Percentiles rank a stretch among this genome's conserved stretches.
phyloP scores from a whole-genome alignment of 495 filamentous ascomycete genomes.

The Hypomontagnella submonticulosa region DNA sequence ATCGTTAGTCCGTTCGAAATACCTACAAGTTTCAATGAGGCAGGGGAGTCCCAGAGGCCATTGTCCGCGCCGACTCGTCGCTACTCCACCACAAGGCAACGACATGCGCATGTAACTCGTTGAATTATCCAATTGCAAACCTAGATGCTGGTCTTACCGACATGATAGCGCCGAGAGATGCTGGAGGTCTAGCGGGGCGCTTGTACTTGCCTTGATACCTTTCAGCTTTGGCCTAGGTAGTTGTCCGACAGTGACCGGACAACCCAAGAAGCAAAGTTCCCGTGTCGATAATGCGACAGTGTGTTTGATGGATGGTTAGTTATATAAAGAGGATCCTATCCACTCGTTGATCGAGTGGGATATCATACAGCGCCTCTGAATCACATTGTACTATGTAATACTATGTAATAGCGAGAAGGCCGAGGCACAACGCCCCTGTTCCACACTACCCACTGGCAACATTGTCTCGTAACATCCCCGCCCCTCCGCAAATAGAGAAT shows the following conservation, averaged over 20 bases:
- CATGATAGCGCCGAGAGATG: slow-evolving; percentile 15
- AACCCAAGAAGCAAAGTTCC: slow-evolving; percentile 17
- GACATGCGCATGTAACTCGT: slow-evolving; percentile 32
- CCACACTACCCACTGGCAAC: slow-evolving; percentile 24
- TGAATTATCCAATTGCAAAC: slow-evolving; percentile 24
- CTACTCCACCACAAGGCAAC: slow-evolving; percentile 15
- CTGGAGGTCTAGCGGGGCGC: slow-evolving; percentile 6
- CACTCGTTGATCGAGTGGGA: neutral
- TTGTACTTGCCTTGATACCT: slow-evolving; percentile 7
- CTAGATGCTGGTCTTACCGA: slow-evolving; percentile 15
- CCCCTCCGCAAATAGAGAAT: slow-evolving; percentile 23
- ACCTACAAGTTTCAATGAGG: neutral
- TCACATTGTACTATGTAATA: neutral
- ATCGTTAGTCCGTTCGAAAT: neutral
- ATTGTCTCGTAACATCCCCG: slow-evolving; percentile 29
- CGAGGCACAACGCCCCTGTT: slow-evolving; percentile 25
- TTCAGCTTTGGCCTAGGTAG: neutral
- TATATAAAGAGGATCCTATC: neutral
- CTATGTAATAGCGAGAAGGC: slow-evolving; percentile 5
- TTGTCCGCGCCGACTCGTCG: neutral
- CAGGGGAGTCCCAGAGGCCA: neutral
- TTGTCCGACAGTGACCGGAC: neutral
- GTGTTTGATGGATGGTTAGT: neutral
- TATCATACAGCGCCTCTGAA: slow-evolving; percentile 6
- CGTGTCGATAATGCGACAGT: neutral